phyloP scores from a whole-genome alignment of 2,329 filamentous ascomycete species.

The Setomelanomma holmii region DNA sequence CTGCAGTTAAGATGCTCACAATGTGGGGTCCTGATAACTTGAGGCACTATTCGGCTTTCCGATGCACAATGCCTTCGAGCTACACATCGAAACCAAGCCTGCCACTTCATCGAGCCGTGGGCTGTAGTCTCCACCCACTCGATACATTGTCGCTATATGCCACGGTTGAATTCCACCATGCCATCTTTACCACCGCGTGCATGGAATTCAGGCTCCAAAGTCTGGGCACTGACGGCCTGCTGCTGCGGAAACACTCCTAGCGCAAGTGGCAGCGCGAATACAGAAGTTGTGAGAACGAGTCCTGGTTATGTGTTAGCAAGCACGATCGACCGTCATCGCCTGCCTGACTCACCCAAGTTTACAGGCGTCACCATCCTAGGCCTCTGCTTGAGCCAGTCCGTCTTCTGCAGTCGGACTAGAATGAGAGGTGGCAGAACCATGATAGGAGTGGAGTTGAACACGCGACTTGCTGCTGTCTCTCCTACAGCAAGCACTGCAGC shows the following conservation, averaged over 20 bases:
- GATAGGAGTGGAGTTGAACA: constrained; percentile 93
- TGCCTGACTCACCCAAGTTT: constrained; percentile 69
- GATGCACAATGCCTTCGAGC: too few relatives aligned
- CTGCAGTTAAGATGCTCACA: too few relatives aligned
- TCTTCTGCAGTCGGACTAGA: constrained; percentile 83
- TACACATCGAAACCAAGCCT: too few relatives aligned
- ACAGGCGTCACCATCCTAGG: constrained; percentile 80
- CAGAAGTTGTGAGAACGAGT: constrained; percentile 83
- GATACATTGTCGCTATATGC: constrained; percentile 66
- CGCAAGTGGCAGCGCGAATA: constrained; percentile 87
- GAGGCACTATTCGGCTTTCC: too few relatives aligned
- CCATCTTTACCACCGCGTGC: constrained; percentile 78
- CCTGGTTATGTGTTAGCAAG: constrained; percentile 56
- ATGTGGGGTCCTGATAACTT: too few relatives aligned
- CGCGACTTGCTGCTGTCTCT: constrained; percentile 89
- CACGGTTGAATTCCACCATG: constrained; percentile 94
- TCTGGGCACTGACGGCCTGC: constrained; percentile 77
- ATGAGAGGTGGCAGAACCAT: constrained; percentile 94
- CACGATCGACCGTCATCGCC: constrained; percentile 62
- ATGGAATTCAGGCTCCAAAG: constrained; percentile 86
- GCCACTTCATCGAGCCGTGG: too few relatives aligned
- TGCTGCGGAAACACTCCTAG: constrained; percentile 92
- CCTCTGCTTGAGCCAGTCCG: constrained; percentile 78
- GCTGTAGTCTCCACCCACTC: not conserved
- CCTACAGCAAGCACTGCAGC: constrained; percentile 89